Percentiles rank a stretch among this genome's conserved stretches.
phyloP scores from a whole-genome alignment of 176 grass and related monocot species.

The Areca catechu region DNA sequence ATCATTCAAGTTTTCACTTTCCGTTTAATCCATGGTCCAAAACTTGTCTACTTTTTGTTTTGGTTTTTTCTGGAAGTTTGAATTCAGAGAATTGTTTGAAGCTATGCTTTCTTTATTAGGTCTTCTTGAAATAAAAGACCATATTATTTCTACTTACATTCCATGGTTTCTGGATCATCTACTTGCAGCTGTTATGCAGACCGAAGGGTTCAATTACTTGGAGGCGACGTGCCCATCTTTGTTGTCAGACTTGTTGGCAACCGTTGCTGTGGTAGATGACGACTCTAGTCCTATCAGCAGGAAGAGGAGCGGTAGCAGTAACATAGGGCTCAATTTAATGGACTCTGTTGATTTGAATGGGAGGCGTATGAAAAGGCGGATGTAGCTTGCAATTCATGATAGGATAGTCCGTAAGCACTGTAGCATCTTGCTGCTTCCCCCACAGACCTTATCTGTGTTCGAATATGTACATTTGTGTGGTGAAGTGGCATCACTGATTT shows the following conservation, averaged over 20 bases:
- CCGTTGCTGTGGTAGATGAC: slow-evolving; percentile 58
- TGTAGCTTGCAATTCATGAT: slow-evolving; percentile 22
- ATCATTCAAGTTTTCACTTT: no score
- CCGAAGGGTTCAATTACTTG: slow-evolving; percentile 84
- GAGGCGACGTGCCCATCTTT: slow-evolving; percentile 78
- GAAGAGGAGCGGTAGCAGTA: slow-evolving; percentile 47
- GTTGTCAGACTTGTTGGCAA: slow-evolving; percentile 68
- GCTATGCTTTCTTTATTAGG: no score
- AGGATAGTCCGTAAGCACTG: no score
- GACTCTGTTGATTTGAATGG: slow-evolving; percentile 41
- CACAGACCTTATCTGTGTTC: no score
- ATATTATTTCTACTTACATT: slow-evolving; percentile 5
- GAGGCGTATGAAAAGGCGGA: slow-evolving; percentile 48
- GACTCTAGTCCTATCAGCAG: slow-evolving; percentile 34
- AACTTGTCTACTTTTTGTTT: no score
- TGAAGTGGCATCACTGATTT: no score
- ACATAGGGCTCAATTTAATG: slow-evolving; percentile 26
- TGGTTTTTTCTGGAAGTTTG: no score
- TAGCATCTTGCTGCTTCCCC: no score
- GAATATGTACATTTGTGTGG: no score
- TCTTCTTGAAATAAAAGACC: no score
- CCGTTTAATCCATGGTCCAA: no score
- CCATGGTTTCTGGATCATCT: slow-evolving; percentile 16
- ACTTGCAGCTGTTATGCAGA: slow-evolving; percentile 72
- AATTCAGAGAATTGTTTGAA: no score